Percentiles rank a stretch among this genome's conserved stretches.
These are phyloP conservation scores for Malus sylvestris DNA, from an alignment of 306 rosid genomes.

Conservation along the genomic window DNA sequence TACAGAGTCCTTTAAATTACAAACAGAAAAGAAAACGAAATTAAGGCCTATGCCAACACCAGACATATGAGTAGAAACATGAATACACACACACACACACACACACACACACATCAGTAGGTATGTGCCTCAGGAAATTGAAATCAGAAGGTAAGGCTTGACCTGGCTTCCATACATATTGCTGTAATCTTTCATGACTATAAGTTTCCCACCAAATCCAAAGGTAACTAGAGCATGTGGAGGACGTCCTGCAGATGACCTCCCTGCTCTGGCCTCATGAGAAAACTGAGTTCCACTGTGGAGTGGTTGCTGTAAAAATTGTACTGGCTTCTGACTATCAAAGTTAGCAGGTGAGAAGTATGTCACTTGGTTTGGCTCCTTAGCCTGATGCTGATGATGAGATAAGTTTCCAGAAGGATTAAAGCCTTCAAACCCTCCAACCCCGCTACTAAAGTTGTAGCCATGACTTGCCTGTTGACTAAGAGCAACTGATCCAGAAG, in stretches of 20 bases:
- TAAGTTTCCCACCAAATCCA: conserved; percentile 80
- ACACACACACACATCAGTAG: no score
- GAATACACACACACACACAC: no score
- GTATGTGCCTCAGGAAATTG: conserved; percentile 4
- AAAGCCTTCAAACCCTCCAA: conserved; percentile 33
- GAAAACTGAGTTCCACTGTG: conserved; percentile 34
- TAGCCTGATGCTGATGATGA: conserved; percentile 40
- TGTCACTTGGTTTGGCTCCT: conserved; percentile 28
- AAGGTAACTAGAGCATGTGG: conserved; percentile 69
- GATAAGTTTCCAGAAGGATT: conserved; percentile 15
- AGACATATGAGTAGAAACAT: not conserved
- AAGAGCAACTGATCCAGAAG: conserved; percentile 35
- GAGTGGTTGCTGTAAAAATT: conserved; percentile 38
- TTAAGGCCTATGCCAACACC: not conserved
- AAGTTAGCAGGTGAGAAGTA: conserved; percentile 34
- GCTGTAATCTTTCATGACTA: conserved; percentile 54
- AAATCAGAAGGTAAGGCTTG: conserved; percentile 18
- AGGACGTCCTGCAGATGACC: conserved; percentile 74
- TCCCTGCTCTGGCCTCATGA: conserved; percentile 36
- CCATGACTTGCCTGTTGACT: conserved; percentile 28
- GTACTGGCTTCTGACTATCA: conserved; percentile 28
- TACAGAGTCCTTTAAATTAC: conserved; percentile 37
- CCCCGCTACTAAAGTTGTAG: conserved; percentile 30
- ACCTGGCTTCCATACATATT: conserved; percentile 55
- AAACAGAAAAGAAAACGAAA: not conserved